A percentile compares a stretch with the other conserved stretches of the same genome.
Conservation (phyloP, 345 rosid species). For the Dipteronia sinensis region DNA sequence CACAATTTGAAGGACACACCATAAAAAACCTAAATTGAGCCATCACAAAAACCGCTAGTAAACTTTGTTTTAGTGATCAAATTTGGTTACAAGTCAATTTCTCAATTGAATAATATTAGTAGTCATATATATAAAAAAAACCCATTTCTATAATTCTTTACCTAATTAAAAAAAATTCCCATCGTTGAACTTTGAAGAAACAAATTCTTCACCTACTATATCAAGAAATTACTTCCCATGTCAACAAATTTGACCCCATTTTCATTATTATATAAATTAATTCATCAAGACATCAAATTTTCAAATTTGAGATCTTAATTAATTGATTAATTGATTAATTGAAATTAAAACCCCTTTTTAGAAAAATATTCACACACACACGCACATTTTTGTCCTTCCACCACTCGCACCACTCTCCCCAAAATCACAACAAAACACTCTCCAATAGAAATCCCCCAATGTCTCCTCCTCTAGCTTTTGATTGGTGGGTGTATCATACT, state of each 20-base stretch:
- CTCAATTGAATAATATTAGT: background rate
- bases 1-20: background rate
- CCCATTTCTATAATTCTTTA: conserved; percentile 16
- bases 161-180: conserved; percentile 31
- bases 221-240: conserved; percentile 23
- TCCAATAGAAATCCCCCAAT: background rate
- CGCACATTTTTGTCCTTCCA: background rate
- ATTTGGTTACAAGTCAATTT: conserved; percentile 22
- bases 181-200: conserved; percentile 12
- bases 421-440: background rate
- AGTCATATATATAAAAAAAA: background rate
- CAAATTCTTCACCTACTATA: conserved; percentile 35
- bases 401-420: background rate
- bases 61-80: background rate
- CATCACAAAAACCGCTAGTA: too few species aligned
- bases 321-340: background rate
- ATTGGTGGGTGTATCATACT: conserved; percentile 17
- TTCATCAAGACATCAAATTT: background rate
- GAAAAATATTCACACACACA: background rate
- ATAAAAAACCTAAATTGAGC: background rate
- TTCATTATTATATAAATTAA: background rate
- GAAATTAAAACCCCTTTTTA: background rate
- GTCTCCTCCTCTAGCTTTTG: background rate
- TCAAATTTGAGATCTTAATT: background rate
- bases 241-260: conserved; percentile 26